Evolutionary conservation across 2,329 filamentous ascomycete genomes (phyloP), one percentile per base, ranked within the genome.

Genomic region (Aspergillus sp.): DNA sequence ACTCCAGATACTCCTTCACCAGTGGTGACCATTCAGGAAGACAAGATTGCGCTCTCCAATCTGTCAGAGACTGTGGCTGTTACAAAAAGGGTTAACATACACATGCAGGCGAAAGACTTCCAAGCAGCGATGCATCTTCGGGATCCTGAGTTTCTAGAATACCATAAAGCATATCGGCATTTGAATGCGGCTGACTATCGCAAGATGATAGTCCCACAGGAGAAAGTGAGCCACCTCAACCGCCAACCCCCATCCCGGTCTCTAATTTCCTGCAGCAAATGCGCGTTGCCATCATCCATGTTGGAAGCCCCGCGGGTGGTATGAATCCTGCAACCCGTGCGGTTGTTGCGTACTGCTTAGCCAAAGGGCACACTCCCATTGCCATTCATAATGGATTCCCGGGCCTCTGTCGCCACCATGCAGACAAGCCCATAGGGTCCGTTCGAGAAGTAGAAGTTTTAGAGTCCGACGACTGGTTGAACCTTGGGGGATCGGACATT

Each of bases 341-440:
- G 29, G 93, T 90, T 14, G 91, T 96, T 17, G 91, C 91, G 31
- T 97, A 96, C 78, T 97, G 92, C 71, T 73, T 95, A 54, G 88
- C 88, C 45, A 85, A 91, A 54, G 93, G 93, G n/a, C 93, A 99
- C 71, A 90, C 90, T 49, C 89, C 93, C 6, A 73, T 97, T 64
- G 92, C 90, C 17, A 91, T 99, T 52, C 89, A 97, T 76, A 99
- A 99, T 64, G 94, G 94, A 23, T 99, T 99, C 72, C 91, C 93
- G 21, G 94, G 93, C 14, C 86, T 97, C 54, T 88, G 91, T 48
- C 86, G 93, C 44, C 93, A 97, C 72, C 91, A 97, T 69, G 86
- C 78, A 34, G 92, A 97, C 69, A 79, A 85, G 65, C 91, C 91
- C 0, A 55, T 89, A 0, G 88, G 91, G 31, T 85, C 93, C 2